Evolutionary conservation across 331 rosid species (phyloP).

Genomic region (Malus hybrid): DNA sequence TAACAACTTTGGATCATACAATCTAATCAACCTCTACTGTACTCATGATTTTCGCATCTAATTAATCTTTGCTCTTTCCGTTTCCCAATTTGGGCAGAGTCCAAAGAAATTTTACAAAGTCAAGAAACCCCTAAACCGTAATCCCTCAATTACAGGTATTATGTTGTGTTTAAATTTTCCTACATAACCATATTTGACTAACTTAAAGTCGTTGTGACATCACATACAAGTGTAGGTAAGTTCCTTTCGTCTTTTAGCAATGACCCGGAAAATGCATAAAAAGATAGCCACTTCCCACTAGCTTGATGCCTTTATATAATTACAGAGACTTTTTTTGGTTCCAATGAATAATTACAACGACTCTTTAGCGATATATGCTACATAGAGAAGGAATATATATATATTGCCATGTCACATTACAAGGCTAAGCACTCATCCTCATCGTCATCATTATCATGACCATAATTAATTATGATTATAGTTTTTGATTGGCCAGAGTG

Average conservation of each 20-base stretch:
- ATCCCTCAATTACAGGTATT: no score
- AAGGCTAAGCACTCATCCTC: slow-evolving; percentile 25
- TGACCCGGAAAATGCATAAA: slow-evolving; percentile 14
- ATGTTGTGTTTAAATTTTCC: background rate
- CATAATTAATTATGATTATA: slow-evolving; percentile 11
- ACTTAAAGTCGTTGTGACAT: no score
- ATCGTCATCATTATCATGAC: background rate
- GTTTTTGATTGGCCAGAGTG: slow-evolving; percentile 16
- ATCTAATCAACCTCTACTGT: background rate
- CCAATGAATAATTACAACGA: slow-evolving; percentile 17
- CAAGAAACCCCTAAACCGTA: background rate
- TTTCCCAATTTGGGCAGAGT: background rate
- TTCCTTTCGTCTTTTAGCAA: background rate
- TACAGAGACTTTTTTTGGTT: background rate
- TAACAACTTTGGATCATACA: background rate
- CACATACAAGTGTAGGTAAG: background rate
- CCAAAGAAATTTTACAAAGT: background rate
- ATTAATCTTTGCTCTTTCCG: background rate
- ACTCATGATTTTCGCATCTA: background rate
- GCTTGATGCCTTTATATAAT: slow-evolving; percentile 4
- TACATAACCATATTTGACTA: no score
- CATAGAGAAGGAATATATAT: slow-evolving; percentile 20
- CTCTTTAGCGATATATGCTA: background rate
- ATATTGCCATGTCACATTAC: background rate
- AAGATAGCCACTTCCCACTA: slow-evolving; percentile 20